These are phyloP conservation scores for Thielaviopsis euricoi DNA, from an alignment of 2,329 filamentous ascomycete species.

Conservation along the genomic window DNA sequence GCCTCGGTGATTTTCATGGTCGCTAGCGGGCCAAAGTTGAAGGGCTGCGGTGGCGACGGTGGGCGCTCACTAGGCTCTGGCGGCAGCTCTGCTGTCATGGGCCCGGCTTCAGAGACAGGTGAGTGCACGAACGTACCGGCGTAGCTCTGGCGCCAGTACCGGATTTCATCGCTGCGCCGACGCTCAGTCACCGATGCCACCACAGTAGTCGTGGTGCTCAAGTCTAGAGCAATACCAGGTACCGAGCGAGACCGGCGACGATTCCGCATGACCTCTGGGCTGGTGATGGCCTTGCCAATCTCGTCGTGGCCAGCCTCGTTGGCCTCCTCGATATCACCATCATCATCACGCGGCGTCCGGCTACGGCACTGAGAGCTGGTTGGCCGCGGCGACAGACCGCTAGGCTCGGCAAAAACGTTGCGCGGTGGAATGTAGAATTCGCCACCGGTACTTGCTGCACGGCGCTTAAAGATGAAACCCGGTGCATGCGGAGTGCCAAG, in stretches of 20 bases:
- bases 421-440: constrained; percentile 5
- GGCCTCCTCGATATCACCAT: constrained; percentile 23
- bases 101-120: constrained; percentile 25
- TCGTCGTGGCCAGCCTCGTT: background rate
- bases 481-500: background rate
- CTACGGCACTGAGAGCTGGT: constrained; percentile 41
- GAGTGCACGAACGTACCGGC: constrained; percentile 31
- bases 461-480: constrained; percentile 1
- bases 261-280: constrained; percentile 27
- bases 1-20: constrained; percentile 41
- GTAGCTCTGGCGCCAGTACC: constrained; percentile 47
- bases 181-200: constrained; percentile 17
- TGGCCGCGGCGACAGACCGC: constrained; percentile 41
- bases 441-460: constrained; percentile 7
- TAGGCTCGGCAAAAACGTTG: constrained; percentile 10
- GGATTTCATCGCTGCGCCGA: constrained; percentile 45
- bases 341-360: constrained; percentile 21
- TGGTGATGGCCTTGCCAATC: constrained; percentile 47
- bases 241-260: constrained; percentile 43
- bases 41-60: constrained; percentile 30
- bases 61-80: constrained; percentile 19
- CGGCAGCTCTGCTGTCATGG: constrained; percentile 19
- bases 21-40: constrained; percentile 34
- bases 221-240: constrained; percentile 32
- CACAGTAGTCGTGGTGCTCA: background rate